These are phyloP conservation scores for Melaleuca alternifolia DNA, from an alignment of 345 rosid species.

Conservation along the genomic window DNA sequence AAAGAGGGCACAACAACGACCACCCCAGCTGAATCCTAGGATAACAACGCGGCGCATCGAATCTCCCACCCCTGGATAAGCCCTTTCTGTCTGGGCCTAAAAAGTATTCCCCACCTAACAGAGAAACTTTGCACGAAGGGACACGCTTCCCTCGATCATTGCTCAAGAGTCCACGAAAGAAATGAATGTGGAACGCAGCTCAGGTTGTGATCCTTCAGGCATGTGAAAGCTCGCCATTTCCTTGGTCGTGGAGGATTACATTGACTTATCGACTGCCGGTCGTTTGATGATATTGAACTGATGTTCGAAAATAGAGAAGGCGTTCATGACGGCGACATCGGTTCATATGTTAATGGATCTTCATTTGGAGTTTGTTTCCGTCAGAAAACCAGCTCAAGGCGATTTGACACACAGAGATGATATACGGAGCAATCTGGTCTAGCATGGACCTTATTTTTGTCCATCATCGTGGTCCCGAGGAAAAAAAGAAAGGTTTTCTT, in stretches of 20 bases:
- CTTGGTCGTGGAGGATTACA: background rate
- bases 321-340: background rate
- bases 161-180: background rate
- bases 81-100: background rate
- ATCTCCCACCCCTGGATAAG: background rate
- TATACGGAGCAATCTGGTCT: no score
- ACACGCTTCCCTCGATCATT: background rate
- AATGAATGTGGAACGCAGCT: background rate
- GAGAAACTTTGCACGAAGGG: background rate
- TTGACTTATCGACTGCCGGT: background rate
- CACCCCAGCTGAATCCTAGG: background rate
- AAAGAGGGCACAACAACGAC: background rate
- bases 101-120: background rate
- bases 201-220: background rate
- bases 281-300: background rate
- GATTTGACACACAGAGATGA: background rate
- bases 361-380: background rate
- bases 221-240: background rate
- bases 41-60: background rate
- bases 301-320: background rate
- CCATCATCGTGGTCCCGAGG: no score
- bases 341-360: background rate
- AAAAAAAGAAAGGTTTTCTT: no score
- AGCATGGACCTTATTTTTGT: no score
- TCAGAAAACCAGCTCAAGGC: background rate